These are phyloP conservation scores for Durusdinium trenchii DNA, from an alignment of 73 alveolate species.

Conservation along the genomic window DNA sequence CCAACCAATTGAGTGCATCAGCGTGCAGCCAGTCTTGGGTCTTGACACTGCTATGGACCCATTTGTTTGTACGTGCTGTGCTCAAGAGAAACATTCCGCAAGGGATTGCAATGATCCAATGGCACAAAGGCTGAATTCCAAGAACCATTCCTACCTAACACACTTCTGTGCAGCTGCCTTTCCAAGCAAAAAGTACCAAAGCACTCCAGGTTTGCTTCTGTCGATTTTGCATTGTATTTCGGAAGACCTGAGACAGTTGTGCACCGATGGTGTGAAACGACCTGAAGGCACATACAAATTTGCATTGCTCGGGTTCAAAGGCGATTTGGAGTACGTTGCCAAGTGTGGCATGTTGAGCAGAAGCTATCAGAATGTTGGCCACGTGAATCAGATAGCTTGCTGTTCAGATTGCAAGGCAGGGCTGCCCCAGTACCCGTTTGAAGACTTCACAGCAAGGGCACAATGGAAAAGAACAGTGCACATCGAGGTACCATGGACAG, in stretches of 20 bases:
- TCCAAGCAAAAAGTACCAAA: neutral
- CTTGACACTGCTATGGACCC: neutral
- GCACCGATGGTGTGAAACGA: too few relatives aligned
- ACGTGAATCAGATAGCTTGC: neutral
- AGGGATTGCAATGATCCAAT: neutral
- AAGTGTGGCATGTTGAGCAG: neutral
- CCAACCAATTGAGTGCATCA: neutral
- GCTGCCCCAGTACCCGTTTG: neutral
- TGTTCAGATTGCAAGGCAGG: neutral
- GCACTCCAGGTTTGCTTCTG: neutral
- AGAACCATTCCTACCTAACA: neutral
- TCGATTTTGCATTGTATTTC: neutral
- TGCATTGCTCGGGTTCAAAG: too few relatives aligned
- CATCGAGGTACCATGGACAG: neutral
- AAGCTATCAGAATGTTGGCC: neutral
- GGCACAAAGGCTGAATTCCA: neutral
- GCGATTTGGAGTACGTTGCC: neutral
- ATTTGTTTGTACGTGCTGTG: neutral
- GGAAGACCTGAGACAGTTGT: neutral
- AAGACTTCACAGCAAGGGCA: neutral
- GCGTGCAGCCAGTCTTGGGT: neutral
- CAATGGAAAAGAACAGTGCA: neutral
- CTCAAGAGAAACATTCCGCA: neutral
- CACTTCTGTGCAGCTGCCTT: neutral
- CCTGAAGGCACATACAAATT: too few relatives aligned